Evolutionary conservation across 805 yeast species (phyloP).

Genomic region (Cyberlindnera maritima): DNA sequence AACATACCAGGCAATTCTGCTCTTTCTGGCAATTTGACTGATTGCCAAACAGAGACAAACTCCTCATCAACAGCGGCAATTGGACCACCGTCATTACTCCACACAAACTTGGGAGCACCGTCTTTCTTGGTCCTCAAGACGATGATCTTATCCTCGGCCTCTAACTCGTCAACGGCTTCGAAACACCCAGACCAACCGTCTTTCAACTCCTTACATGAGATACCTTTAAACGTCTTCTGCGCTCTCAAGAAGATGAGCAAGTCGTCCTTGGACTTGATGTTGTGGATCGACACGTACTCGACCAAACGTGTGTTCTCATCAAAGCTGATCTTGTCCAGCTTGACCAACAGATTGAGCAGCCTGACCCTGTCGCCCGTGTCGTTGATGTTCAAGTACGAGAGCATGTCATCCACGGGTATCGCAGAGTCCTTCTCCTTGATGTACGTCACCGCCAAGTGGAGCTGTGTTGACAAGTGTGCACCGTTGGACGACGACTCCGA

Average conservation of each 20-base stretch:
- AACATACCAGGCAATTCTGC: slow-evolving; percentile 78
- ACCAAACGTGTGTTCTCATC: slow-evolving; percentile 61
- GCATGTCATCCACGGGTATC: slow-evolving; percentile 60
- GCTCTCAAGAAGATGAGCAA: slow-evolving; percentile 67
- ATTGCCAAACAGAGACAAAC: slow-evolving; percentile 78
- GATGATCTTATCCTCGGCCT: slow-evolving; percentile 69
- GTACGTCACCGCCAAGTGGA: slow-evolving; percentile 88
- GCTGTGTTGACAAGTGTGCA: slow-evolving; percentile 77
- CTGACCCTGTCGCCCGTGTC: slow-evolving; percentile 55
- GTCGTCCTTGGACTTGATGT: slow-evolving; percentile 78
- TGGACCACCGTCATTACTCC: slow-evolving; percentile 84
- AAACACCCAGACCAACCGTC: slow-evolving; percentile 96
- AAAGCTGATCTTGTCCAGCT: slow-evolving; percentile 73
- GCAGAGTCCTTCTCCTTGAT: slow-evolving; percentile 71
- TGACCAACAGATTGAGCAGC: slow-evolving; percentile 67
- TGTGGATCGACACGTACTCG: slow-evolving; percentile 86
- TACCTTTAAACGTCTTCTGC: slow-evolving; percentile 86
- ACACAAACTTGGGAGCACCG: slow-evolving; percentile 84
- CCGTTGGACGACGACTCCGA: slow-evolving; percentile 21
- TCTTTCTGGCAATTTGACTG: slow-evolving; percentile 74
- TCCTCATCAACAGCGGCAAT: slow-evolving; percentile 73
- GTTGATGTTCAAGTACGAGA: slow-evolving; percentile 55
- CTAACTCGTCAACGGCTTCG: slow-evolving; percentile 74
- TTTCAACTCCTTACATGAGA: slow-evolving; percentile 63
- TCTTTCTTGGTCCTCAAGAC: slow-evolving; percentile 92